Evolutionary conservation across 1,284 basidiomycete species (phyloP).

Genomic region (Amylostereum areolatum): DNA sequence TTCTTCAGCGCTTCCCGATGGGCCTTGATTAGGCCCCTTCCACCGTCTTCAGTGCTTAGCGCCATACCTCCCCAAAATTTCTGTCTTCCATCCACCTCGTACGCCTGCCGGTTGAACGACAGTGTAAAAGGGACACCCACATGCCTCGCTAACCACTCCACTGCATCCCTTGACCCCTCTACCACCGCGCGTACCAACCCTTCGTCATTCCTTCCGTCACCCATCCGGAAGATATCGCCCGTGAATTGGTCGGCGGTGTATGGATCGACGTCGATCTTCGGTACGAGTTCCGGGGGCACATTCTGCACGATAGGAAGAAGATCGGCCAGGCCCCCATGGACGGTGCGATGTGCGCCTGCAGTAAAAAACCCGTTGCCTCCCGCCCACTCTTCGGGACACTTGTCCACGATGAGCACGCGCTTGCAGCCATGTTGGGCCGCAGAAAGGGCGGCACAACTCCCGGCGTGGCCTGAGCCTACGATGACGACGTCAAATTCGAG

Average conservation of each 20-base stretch:
- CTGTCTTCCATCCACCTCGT: slow-evolving; percentile 52
- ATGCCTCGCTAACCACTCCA: slow-evolving; percentile 48
- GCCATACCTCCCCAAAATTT: slow-evolving; percentile 68
- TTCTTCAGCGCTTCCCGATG: slow-evolving; percentile 44
- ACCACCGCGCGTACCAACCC: slow-evolving; percentile 47
- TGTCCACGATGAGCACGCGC: slow-evolving; percentile 58
- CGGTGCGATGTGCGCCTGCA: slow-evolving; percentile 58
- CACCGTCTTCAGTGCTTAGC: slow-evolving; percentile 52
- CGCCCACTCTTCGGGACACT: slow-evolving; percentile 55
- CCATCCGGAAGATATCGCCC: slow-evolving; percentile 54
- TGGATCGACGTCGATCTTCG: slow-evolving; percentile 49
- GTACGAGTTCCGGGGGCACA: slow-evolving; percentile 34
- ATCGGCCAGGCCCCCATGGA: slow-evolving; percentile 51
- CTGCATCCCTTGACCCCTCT: slow-evolving; percentile 45
- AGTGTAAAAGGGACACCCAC: slow-evolving; percentile 52
- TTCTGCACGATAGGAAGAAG: slow-evolving; percentile 49
- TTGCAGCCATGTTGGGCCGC: slow-evolving; percentile 53
- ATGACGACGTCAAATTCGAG: slow-evolving; percentile 47
- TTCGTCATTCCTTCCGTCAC: slow-evolving; percentile 40
- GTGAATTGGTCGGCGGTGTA: slow-evolving; percentile 51
- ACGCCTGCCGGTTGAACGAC: slow-evolving; percentile 62
- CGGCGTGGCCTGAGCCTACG: slow-evolving; percentile 65
- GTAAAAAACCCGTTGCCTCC: slow-evolving; percentile 72
- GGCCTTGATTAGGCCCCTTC: slow-evolving; percentile 60
- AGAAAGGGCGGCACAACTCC: slow-evolving; percentile 57